These are phyloP conservation scores for Dimocarpus longan DNA, from an alignment of 345 rosid genomes.

Conservation along the genomic window DNA sequence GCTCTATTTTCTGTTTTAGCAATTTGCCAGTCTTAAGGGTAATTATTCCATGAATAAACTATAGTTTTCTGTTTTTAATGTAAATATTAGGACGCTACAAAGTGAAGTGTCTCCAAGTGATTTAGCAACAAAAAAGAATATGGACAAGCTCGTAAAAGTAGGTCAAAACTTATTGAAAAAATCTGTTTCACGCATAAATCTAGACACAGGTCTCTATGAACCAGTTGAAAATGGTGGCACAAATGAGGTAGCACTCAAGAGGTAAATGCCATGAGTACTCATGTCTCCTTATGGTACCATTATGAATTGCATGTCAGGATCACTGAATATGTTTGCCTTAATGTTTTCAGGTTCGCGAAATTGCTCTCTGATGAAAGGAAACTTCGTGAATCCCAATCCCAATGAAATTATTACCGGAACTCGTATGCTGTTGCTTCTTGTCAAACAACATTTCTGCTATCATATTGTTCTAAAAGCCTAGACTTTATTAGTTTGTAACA, in stretches of 20 bases:
- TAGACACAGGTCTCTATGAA: conserved; percentile 57
- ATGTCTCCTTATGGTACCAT: too few species aligned
- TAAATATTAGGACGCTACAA: conserved; percentile 36
- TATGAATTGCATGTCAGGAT: too few species aligned
- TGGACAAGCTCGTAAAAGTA: conserved; percentile 47
- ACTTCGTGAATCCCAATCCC: conserved; percentile 28
- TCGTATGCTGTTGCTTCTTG: too few species aligned
- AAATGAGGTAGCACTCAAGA: conserved; percentile 56
- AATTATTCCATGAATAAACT: too few species aligned
- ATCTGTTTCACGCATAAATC: conserved; percentile 42
- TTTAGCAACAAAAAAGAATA: conserved; percentile 46
- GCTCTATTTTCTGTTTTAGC: too few species aligned
- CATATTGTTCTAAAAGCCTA: too few species aligned
- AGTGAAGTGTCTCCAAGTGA: conserved; percentile 49
- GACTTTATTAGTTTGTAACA: too few species aligned
- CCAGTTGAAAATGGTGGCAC: conserved; percentile 45
- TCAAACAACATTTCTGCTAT: too few species aligned
- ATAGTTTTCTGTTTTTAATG: background rate
- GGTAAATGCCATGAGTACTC: conserved; percentile 32
- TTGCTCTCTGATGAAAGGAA: conserved; percentile 54
- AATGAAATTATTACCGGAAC: background rate
- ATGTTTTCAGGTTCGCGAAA: conserved; percentile 47
- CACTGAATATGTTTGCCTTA: background rate
- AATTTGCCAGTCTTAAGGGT: too few species aligned
- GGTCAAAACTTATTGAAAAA: conserved; percentile 51